Base-by-base conservation (phyloP, 208 protist species). In the Porcisia deanei region DNA sequence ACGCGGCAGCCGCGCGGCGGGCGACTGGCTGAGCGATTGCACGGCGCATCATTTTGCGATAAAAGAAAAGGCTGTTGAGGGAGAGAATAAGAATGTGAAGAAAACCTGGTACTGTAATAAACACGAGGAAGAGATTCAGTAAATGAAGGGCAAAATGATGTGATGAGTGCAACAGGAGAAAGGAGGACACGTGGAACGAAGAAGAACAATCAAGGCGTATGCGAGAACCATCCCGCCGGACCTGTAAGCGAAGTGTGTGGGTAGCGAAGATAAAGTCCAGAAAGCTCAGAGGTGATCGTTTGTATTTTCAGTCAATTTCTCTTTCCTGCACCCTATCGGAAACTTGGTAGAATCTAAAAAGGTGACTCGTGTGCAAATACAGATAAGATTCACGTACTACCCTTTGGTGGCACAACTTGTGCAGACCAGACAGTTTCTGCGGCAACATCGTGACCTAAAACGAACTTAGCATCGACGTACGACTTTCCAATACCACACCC, bases 381-480 rank as follows among this genome's bases (percentile, higher is more conserved):
- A 60, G 53, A 72, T 20, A 59, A 53, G 57, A 47, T 58, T 69
- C 39, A 80, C 34, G 45, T 14, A 41, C 57, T 78, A 22, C 53
- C 66, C 43, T 81, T 81, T 4, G 76, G n/a, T 34, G 64, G 78
- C 52, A 83, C 66, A 9, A 91, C 89, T 63, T 91, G 80, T 12
- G 89, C 91, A 60, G 83, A 85, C 91, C 91, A 94, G 6, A 90
- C 77, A 3, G 86, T 82, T 66, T 89, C 86, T 10, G 88, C 89
- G 53, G 82, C 73, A 25, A 94, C 81, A 76, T 97, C 88, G 71
- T 97, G 93, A 14, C 93, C 93, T 39, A 97, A 82, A 49, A 95
- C 76, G 75, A 94, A 97, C 71, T 92, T 86, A 5, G 90, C 88
- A 70, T 97, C 93, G 25, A 97, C 91, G 55, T 95, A 97, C 14